Evolutionary conservation across 495 filamentous ascomycete genomes (phyloP).

Genomic region (Entonaema liquescens): DNA sequence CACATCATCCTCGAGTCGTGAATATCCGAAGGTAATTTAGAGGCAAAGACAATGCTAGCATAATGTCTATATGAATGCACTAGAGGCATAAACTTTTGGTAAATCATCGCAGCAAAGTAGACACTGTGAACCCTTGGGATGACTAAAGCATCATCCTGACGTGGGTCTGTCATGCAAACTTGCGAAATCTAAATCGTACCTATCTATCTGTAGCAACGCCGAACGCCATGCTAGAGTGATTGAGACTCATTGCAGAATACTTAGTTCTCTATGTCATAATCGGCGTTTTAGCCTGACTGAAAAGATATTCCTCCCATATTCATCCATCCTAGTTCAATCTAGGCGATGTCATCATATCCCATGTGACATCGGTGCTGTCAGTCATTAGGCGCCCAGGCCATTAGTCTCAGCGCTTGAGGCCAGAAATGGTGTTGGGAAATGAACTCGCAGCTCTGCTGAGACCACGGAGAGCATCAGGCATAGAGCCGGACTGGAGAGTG

Average conservation of each 20-base stretch:
- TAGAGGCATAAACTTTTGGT: background rate
- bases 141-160: background rate
- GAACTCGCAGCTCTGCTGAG: conserved; percentile 48
- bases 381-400: background rate
- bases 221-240: conserved; percentile 10
- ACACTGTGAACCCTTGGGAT: background rate
- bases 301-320: background rate
- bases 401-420: background rate
- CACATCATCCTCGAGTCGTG: no score
- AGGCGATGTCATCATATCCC: background rate
- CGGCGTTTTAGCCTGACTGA: background rate
- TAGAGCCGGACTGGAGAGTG: conserved; percentile 41
- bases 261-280: background rate
- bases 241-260: background rate
- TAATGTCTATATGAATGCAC: background rate
- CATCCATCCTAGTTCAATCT: background rate
- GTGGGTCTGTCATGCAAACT: background rate
- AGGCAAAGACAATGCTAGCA: no score
- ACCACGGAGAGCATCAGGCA: conserved; percentile 47
- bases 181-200: background rate
- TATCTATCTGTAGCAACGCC: conserved; percentile 3
- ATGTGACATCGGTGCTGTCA: background rate
- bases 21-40: no score
- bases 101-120: background rate
- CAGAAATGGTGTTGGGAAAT: conserved; percentile 35